phyloP scores from a whole-genome alignment of 78 protist genomes.

The Neovahlkampfia damariscottae region DNA sequence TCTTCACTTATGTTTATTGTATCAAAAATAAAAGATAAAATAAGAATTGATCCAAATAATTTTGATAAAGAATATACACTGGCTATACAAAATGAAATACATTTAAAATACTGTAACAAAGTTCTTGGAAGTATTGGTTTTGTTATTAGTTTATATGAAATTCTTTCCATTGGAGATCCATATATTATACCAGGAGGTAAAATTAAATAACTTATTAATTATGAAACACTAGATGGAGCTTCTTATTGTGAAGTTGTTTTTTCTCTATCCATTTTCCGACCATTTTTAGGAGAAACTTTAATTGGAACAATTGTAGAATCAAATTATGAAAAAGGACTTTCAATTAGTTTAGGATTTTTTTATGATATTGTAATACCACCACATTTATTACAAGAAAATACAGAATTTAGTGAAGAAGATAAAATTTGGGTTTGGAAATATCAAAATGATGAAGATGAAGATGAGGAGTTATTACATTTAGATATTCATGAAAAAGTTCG shows the following conservation, averaged over 20 bases:
- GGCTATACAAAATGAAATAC: neutral
- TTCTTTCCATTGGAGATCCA: neutral
- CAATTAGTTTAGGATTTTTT: conserved; percentile 16
- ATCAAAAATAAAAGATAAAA: neutral
- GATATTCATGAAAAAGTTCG: neutral
- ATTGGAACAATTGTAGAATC: conserved; percentile 15
- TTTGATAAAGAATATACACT: neutral
- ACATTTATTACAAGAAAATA: neutral
- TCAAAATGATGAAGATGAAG: neutral
- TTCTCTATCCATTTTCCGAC: conserved; percentile 30
- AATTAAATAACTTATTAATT: too few species aligned
- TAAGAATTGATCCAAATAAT: neutral
- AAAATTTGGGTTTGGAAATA: neutral
- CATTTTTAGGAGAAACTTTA: conserved; percentile 22
- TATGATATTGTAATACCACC: conserved; percentile 7
- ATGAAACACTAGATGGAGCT: too few species aligned
- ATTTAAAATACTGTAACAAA: neutral
- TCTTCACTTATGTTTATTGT: neutral
- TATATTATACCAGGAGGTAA: too few species aligned
- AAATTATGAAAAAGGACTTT: conserved; percentile 3
- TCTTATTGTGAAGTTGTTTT: conserved; percentile 16
- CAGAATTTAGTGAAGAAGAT: conserved; percentile 4
- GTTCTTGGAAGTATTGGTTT: neutral
- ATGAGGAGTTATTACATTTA: neutral
- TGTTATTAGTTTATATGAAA: neutral